Evolutionary conservation across 2,329 filamentous ascomycete genomes (phyloP), one percentile per base, ranked within the genome.

Genomic region (Arthrobotrys iridis): DNA sequence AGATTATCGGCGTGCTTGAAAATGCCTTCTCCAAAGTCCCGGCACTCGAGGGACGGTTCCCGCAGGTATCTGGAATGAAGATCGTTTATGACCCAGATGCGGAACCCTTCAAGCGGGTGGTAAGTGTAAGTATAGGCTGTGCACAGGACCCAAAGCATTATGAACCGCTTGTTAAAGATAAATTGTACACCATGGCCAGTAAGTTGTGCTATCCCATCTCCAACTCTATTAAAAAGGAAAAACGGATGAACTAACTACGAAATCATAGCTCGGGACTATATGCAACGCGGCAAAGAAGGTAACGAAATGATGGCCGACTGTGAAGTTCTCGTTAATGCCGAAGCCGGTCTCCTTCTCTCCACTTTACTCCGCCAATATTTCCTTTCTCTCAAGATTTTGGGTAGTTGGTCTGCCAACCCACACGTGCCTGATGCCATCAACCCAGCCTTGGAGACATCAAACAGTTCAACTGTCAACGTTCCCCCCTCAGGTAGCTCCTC

Each of bases 311-410:
- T 97, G 0, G 86, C 94, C n/a, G 88, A 92, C 24, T 91, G 90
- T 0, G 89, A 93, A 78, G 91, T 93, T 80, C 83, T 97, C 13
- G 89, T 97, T 3, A 89, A 88, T 28, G 93, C 96, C 80, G 93
- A 97, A 81, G 93, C 91, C 78, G 93, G 93, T 2, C 89, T 96
- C 13, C 85, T 97, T 66, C 92, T 97, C 79, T 93, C 91, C 55
- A 92, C 91, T 80, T 89, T 97, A 81, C 85, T 97, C 18, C 88
- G 93, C 10, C 93, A 97, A 81, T 97, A 96, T 82, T 97, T 97
- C 82, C 90, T 96, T 86, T 91, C 89, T 4, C 85, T 96, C 45
- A 91, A 92, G 66, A 90, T 93, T 0, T 83, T 96, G 24, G 91
- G 92, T 15, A 88, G 88, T 79, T 97, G 93, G 93, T 88, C 87